phyloP scores from a whole-genome alignment of 2,329 filamentous ascomycete genomes.

The Claviceps sp. region DNA sequence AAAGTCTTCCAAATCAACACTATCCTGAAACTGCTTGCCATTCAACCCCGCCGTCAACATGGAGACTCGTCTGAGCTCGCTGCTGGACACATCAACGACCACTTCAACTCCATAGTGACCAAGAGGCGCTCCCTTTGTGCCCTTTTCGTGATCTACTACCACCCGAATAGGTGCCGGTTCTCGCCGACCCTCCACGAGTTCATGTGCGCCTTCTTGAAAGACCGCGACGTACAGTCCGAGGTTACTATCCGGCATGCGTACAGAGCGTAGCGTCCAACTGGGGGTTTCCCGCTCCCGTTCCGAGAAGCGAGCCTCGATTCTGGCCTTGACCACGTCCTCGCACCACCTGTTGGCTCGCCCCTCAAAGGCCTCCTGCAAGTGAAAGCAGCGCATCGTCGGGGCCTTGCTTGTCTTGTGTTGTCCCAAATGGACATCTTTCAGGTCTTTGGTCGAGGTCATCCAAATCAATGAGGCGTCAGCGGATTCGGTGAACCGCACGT shows the following conservation, averaged over 20 bases:
- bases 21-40: slow-evolving; percentile 60
- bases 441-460: slow-evolving; percentile 50
- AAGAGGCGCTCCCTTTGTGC: slow-evolving; percentile 51
- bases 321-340: slow-evolving; percentile 78
- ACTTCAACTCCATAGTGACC: slow-evolving; percentile 61
- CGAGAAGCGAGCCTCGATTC: slow-evolving; percentile 71
- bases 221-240: slow-evolving; percentile 52
- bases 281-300: slow-evolving; percentile 72
- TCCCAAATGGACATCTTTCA: slow-evolving; percentile 40
- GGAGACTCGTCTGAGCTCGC: slow-evolving; percentile 35
- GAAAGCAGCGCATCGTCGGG: slow-evolving; percentile 52
- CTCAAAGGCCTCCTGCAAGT: slow-evolving; percentile 64
- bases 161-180: slow-evolving; percentile 58
- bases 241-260: slow-evolving; percentile 46
- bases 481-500: slow-evolving; percentile 62
- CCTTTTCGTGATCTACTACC: slow-evolving; percentile 56
- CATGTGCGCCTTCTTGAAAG: slow-evolving; percentile 54
- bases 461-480: slow-evolving; percentile 51
- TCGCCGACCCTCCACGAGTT: slow-evolving; percentile 48
- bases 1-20: slow-evolving; percentile 59
- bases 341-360: slow-evolving; percentile 62
- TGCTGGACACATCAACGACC: slow-evolving; percentile 46
- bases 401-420: slow-evolving; percentile 28
- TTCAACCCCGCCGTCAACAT: slow-evolving; percentile 49
- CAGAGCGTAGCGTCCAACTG: slow-evolving; percentile 66